These are phyloP conservation scores for Rhododendron molle DNA, from an alignment of 148 eudicot species.

Conservation along the genomic window DNA sequence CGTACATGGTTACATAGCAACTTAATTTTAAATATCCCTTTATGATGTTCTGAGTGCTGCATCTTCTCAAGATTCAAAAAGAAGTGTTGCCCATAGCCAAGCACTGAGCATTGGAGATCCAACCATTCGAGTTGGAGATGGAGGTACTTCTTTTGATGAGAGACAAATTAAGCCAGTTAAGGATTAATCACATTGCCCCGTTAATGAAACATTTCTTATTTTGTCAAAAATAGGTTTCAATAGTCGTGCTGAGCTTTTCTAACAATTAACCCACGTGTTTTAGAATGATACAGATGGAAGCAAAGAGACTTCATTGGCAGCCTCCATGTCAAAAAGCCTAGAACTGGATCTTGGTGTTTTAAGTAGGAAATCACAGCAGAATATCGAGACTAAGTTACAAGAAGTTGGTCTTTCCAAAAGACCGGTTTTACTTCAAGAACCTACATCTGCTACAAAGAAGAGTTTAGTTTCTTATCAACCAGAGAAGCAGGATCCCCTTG, in stretches of 20 bases:
- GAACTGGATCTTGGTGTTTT: conserved; percentile 16
- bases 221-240: background rate
- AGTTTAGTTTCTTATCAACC: conserved; percentile 15
- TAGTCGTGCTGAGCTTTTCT: conserved; percentile 3
- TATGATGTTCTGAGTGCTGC: conserved; percentile 29
- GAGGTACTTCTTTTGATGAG: conserved; percentile 4
- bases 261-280: conserved; percentile 26
- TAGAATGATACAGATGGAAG: conserved; percentile 37
- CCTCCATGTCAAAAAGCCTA: conserved; percentile 1
- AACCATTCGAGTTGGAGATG: conserved; percentile 10
- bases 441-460: conserved; percentile 26
- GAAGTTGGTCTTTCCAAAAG: background rate
- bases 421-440: conserved; percentile 12
- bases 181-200: conserved; percentile 15
- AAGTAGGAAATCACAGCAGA: background rate
- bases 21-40: conserved; percentile 13
- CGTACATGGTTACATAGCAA: conserved; percentile 22
- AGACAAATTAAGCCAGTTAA: conserved; percentile 31
- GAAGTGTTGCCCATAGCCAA: conserved; percentile 15
- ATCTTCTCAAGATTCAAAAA: conserved; percentile 39
- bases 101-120: conserved; percentile 14
- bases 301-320: conserved; percentile 17
- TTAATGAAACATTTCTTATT: background rate
- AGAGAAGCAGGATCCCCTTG: conserved; percentile 33
- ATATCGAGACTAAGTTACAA: conserved; percentile 4